phyloP scores from a whole-genome alignment of 345 rosid species.

The Schrenkiella parvula region DNA sequence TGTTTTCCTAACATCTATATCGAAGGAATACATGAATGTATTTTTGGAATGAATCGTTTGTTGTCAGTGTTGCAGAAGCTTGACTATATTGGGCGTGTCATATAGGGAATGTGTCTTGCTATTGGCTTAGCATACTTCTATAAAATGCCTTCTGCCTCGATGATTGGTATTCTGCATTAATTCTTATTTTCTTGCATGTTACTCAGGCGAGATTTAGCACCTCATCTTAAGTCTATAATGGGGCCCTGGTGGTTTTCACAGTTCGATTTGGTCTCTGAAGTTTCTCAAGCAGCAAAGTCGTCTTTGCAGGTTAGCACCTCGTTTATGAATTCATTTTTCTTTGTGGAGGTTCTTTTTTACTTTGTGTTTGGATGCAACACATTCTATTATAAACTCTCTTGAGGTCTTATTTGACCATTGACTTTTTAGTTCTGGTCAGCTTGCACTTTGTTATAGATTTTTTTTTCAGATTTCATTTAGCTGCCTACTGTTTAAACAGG shows the following conservation, averaged over 20 bases:
- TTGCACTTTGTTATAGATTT: background rate
- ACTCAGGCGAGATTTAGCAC: conserved; percentile 86
- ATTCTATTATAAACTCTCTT: background rate
- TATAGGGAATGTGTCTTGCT: background rate
- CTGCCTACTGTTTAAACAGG: conserved; percentile 47
- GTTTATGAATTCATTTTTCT: conserved; percentile 18
- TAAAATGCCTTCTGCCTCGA: background rate
- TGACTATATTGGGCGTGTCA: conserved; percentile 8
- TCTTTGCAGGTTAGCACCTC: conserved; percentile 68
- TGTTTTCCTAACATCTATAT: background rate
- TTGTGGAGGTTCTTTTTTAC: background rate
- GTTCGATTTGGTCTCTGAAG: conserved; percentile 83
- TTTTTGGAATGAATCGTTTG: conserved; percentile 17
- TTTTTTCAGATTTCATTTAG: conserved; percentile 20
- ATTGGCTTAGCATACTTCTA: conserved; percentile 11
- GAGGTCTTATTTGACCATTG: conserved; percentile 9
- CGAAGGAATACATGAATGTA: background rate
- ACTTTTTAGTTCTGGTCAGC: background rate
- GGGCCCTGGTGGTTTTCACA: conserved; percentile 99
- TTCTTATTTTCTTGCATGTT: conserved; percentile 25
- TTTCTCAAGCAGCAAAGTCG: conserved; percentile 78
- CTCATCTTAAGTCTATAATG: conserved; percentile 78
- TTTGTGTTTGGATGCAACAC: conserved; percentile 11
- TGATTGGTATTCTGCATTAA: conserved; percentile 6
- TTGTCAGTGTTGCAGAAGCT: conserved; percentile 3